Percentiles rank a stretch among this genome's conserved stretches.
phyloP scores from a whole-genome alignment of 1,284 basidiomycete genomes.

The Fomes fomentarius region DNA sequence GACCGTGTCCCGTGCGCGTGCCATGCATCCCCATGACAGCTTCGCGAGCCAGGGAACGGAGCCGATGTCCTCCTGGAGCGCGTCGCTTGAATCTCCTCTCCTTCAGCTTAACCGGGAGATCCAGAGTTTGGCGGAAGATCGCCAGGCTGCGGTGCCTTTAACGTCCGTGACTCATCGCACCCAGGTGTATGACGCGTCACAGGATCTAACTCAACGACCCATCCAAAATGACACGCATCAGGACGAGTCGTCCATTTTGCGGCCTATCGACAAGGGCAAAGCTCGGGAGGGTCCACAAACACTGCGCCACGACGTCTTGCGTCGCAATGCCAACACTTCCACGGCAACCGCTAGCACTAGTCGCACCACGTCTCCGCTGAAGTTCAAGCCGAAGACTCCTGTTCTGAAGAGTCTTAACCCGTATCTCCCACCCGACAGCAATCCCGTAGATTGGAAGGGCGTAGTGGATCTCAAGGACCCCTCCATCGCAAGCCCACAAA shows the following conservation, averaged over 20 bases:
- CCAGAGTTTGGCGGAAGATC: constrained; percentile 47
- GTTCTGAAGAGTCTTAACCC: constrained; percentile 61
- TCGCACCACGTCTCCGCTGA: constrained; percentile 41
- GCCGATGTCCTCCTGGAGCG: constrained; percentile 60
- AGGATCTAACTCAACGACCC: constrained; percentile 32
- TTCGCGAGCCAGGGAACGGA: constrained; percentile 45
- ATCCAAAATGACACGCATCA: constrained; percentile 1
- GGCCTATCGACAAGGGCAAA: constrained; percentile 43
- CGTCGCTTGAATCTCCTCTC: constrained; percentile 77
- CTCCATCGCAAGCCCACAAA: constrained; percentile 40
- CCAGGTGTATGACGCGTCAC: constrained; percentile 24
- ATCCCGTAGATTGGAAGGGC: constrained; percentile 69
- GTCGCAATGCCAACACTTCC: constrained; percentile 41
- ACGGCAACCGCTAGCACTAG: constrained; percentile 21
- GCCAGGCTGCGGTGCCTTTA: constrained; percentile 26
- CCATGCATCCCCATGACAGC: constrained; percentile 40
- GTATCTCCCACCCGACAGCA: constrained; percentile 55
- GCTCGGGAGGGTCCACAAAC: constrained; percentile 42
- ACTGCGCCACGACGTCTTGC: constrained; percentile 52
- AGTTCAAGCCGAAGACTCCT: constrained; percentile 58
- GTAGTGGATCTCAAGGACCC: constrained; percentile 75
- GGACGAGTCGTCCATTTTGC: constrained; percentile 6
- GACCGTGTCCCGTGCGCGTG: constrained; percentile 40
- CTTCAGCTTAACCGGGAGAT: constrained; percentile 73
- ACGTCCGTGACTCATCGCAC: constrained; percentile 20